Percentiles rank a stretch among this genome's conserved stretches.
These are phyloP conservation scores for Phytophthora brassicae DNA, from an alignment of 352 stramenopile genomes.

Conservation along the genomic window DNA sequence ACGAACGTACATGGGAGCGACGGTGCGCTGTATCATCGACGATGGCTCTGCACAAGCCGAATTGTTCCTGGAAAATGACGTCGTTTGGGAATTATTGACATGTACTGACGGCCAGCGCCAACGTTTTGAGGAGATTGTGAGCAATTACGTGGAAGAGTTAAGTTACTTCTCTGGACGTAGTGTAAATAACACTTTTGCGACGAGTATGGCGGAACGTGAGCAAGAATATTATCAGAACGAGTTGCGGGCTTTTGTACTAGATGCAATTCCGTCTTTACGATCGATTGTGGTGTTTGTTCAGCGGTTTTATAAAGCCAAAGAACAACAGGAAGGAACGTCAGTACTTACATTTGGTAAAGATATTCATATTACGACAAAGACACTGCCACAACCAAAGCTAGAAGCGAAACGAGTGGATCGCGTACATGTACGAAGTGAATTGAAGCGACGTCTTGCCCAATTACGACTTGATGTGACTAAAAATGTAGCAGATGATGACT, in stretches of 20 bases:
- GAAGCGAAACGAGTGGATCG: constrained; percentile 64
- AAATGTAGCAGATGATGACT: background rate
- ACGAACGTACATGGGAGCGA: constrained; percentile 47
- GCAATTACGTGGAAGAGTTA: constrained; percentile 46
- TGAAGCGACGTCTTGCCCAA: constrained; percentile 33
- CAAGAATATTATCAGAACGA: constrained; percentile 72
- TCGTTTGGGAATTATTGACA: constrained; percentile 69
- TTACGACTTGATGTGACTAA: constrained; percentile 2
- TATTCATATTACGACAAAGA: constrained; percentile 61
- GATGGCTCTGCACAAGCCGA: constrained; percentile 79
- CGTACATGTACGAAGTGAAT: constrained; percentile 48
- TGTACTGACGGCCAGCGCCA: constrained; percentile 43
- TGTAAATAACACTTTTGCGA: constrained; percentile 31
- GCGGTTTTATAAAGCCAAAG: constrained; percentile 56
- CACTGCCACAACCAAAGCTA: constrained; percentile 49
- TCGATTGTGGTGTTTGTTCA: constrained; percentile 56
- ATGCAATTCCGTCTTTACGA: constrained; percentile 22
- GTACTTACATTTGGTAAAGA: constrained; percentile 71
- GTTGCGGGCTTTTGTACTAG: constrained; percentile 47
- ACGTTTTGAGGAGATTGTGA: constrained; percentile 53
- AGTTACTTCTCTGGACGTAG: constrained; percentile 56
- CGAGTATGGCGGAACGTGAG: constrained; percentile 28
- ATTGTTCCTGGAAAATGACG: constrained; percentile 66
- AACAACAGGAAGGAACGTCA: constrained; percentile 34
- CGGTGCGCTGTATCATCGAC: constrained; percentile 65